These are phyloP conservation scores for Plantago ovata DNA, from an alignment of 257 asterid species.

Conservation along the genomic window DNA sequence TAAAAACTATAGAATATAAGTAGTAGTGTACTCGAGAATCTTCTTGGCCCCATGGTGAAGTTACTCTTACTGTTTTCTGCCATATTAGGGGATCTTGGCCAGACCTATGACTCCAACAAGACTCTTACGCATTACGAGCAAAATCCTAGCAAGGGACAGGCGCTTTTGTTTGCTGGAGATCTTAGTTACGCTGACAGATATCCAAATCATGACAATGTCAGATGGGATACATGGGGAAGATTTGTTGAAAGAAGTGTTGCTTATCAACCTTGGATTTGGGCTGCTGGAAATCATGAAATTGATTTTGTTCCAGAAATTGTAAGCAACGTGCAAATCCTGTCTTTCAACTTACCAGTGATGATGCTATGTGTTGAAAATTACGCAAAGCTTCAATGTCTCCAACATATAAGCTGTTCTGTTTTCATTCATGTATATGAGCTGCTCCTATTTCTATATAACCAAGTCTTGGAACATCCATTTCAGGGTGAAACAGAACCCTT, in stretches of 20 bases:
- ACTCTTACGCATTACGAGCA: slow-evolving; percentile 68
- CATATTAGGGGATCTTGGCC: slow-evolving; percentile 79
- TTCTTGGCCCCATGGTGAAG: too few relatives aligned
- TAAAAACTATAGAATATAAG: too few relatives aligned
- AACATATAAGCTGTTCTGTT: too few relatives aligned
- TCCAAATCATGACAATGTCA: slow-evolving; percentile 57
- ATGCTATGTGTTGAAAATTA: background rate
- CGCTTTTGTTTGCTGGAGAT: slow-evolving; percentile 72
- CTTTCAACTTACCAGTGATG: background rate
- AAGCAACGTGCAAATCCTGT: slow-evolving; percentile 7
- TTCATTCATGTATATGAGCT: too few relatives aligned
- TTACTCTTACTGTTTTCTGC: background rate
- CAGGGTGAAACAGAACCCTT: slow-evolving; percentile 88
- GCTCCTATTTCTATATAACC: too few relatives aligned
- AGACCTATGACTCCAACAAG: slow-evolving; percentile 65
- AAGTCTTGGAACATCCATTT: slow-evolving; percentile 8
- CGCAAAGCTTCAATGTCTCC: too few relatives aligned
- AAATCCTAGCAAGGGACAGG: slow-evolving; percentile 62
- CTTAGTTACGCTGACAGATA: slow-evolving; percentile 71
- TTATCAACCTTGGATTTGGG: slow-evolving; percentile 94
- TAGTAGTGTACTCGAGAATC: too few relatives aligned
- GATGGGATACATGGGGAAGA: slow-evolving; percentile 93
- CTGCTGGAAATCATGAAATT: slow-evolving; percentile 72
- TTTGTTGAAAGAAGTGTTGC: slow-evolving; percentile 73
- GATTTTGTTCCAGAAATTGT: slow-evolving; percentile 72